These are phyloP conservation scores for Trametes cubensis DNA, from an alignment of 768 basidiomycete genomes.

Conservation along the genomic window DNA sequence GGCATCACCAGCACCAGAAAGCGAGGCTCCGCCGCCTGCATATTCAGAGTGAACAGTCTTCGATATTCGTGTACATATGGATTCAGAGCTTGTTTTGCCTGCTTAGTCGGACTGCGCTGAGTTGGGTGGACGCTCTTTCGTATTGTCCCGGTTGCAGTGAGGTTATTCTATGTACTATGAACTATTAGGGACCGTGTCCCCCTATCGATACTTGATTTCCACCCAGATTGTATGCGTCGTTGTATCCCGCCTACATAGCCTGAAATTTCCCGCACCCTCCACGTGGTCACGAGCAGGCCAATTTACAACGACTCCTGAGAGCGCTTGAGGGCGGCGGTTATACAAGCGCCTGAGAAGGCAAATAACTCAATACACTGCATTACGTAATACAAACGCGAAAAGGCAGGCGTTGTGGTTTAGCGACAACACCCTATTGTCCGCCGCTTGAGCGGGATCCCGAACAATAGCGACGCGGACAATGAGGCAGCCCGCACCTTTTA, in stretches of 20 bases:
- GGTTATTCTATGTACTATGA: no score
- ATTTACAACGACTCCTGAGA: no score
- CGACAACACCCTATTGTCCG: conserved; percentile 15
- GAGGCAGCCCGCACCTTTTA: conserved; percentile 4
- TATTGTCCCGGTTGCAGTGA: no score
- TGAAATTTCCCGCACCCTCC: no score
- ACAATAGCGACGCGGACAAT: conserved; percentile 21
- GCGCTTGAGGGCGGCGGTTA: no score
- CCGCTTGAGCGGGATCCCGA: conserved; percentile 2
- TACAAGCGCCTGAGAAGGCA: neutral
- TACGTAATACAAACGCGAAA: conserved; percentile 15
- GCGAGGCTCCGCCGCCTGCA: conserved; percentile 7
- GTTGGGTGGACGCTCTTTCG: neutral
- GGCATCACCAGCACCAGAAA: neutral
- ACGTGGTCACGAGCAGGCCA: no score
- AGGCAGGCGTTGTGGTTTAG: conserved; percentile 19
- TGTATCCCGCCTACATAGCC: no score
- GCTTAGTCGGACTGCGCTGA: neutral
- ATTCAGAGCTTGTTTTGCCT: neutral
- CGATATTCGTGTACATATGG: neutral
- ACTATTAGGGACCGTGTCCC: no score
- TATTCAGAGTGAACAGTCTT: conserved; percentile 12
- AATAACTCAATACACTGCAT: neutral
- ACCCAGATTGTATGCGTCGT: no score
- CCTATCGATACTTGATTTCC: no score